Evolutionary conservation across 768 basidiomycete genomes (phyloP), one percentile per base, ranked within the genome.

Genomic region (Trichaptum fuscoviolaceum): DNA sequence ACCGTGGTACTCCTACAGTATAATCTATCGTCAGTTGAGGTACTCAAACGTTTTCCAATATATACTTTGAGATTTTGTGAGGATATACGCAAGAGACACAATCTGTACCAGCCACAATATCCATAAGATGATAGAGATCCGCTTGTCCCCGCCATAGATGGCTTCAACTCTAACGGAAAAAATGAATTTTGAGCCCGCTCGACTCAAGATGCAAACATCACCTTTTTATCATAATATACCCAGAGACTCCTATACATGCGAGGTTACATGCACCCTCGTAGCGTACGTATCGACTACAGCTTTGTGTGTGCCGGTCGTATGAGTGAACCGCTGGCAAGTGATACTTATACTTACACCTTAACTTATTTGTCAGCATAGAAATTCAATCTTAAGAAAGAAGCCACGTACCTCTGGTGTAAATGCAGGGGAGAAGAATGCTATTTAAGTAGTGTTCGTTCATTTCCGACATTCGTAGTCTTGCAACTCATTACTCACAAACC

Each of bases 191-290:
- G 30, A 8, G 2, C 30, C 30, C 30, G 2, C 20, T 12, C 42
- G 3, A 20, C 42, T n/a, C 23, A 20, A 12, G 20, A 61, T 15
- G 35, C 71, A 67, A 80, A 77, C 86, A 83, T 2, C 86, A 68
- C 26, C 85, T 75, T 85, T 87, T 86, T 84, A 88, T 86, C n/a
- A 85, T 68, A 52, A 52, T 20, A 52, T 52, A 52, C 2, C 81
- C 84, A 0, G 83, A 81, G 26, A 84, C 73, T 36, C 81, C 78
- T 63, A 87, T 80, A 0, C 83, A 85, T 18, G 83, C 83, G 62
- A 84, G 77, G 0, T 83, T 83, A 75, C 83, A 85, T 25, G 80
- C 64, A 0, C 77, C 77, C 60, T 77, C 77, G 52, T 73, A 78
- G 0, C 73, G 69, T 0, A 78, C 75, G 12, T 74, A 78, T n/a